Evolutionary conservation across 768 basidiomycete genomes (phyloP).

Genomic region (Suillus alpinus): DNA sequence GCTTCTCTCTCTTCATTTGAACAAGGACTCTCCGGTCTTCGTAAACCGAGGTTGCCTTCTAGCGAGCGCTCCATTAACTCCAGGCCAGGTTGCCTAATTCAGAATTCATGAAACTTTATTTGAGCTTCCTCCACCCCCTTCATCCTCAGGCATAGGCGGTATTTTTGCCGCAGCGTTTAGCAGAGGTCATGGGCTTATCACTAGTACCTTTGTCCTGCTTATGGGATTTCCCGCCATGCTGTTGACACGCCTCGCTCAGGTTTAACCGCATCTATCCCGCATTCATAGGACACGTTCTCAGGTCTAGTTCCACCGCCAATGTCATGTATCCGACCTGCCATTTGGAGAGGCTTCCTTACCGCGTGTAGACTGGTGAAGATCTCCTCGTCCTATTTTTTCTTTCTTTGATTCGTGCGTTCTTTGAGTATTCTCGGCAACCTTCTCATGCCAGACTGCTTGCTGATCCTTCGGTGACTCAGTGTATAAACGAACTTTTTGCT

Average conservation of each 20-base stretch:
- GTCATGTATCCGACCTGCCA: conserved; percentile 54
- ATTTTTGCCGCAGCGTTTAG: conserved; percentile 9
- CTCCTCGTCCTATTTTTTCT: conserved; percentile 26
- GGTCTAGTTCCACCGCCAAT: conserved; percentile 46
- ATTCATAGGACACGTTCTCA: conserved; percentile 63
- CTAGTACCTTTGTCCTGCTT: conserved; percentile 54
- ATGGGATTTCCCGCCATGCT: conserved; percentile 57
- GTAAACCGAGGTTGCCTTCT: conserved; percentile 29
- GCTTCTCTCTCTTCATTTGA: conserved; percentile 37
- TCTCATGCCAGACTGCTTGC: conserved; percentile 23
- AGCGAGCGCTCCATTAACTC: conserved; percentile 20
- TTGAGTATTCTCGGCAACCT: conserved; percentile 23
- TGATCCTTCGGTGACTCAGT: conserved; percentile 26
- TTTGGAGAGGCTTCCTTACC: conserved; percentile 47
- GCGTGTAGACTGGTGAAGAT: conserved; percentile 26
- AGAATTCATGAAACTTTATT: conserved; percentile 14
- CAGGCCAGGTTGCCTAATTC: conserved; percentile 27
- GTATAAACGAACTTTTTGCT: conserved; percentile 15
- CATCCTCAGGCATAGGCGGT: neutral
- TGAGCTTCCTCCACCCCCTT: conserved; percentile 4
- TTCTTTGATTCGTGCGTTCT: conserved; percentile 30
- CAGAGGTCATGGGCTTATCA: conserved; percentile 41
- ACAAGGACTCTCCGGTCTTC: conserved; percentile 29
- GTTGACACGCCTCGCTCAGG: conserved; percentile 54
- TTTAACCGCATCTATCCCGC: conserved; percentile 55